Percentiles rank a stretch among this genome's conserved stretches.
phyloP scores from a whole-genome alignment of 768 basidiomycete species.

The Clitopilus passeckerianus region DNA sequence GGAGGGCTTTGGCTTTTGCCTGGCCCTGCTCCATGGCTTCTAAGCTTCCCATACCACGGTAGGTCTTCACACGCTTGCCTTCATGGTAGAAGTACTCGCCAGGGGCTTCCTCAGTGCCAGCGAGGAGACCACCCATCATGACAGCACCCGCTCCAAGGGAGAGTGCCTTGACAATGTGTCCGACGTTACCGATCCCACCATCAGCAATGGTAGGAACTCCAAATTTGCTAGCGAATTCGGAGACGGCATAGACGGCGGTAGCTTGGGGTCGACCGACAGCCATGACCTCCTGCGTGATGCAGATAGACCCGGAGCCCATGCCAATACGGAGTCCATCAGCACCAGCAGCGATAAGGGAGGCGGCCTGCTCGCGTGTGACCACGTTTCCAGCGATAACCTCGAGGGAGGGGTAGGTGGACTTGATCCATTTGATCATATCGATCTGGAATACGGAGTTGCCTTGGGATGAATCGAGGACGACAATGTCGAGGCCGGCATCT shows the following conservation, averaged over 20 bases:
- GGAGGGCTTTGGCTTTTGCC: constrained; percentile 23
- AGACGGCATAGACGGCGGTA: constrained; percentile 94
- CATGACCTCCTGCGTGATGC: constrained; percentile 99
- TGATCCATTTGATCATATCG: constrained; percentile 95
- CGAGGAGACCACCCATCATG: constrained; percentile 98
- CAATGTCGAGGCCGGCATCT: constrained; percentile 93
- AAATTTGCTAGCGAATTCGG: constrained; percentile 90
- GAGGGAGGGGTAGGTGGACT: constrained; percentile 74
- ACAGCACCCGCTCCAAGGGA: constrained; percentile 92
- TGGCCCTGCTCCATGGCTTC: constrained; percentile 89
- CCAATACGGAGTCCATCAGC: constrained; percentile 95
- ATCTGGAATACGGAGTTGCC: constrained; percentile 93
- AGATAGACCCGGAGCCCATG: constrained; percentile 98
- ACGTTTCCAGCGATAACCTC: constrained; percentile 98
- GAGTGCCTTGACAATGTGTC: constrained; percentile 96
- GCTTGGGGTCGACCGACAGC: constrained; percentile 98
- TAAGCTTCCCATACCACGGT: constrained; percentile 96
- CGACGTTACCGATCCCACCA: constrained; percentile 92
- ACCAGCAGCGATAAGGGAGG: constrained; percentile 87
- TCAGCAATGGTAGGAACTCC: constrained; percentile 97
- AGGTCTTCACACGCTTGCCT: constrained; percentile 97
- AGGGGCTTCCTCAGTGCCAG: constrained; percentile 94
- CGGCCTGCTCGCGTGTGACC: constrained; percentile 96
- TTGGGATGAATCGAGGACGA: constrained; percentile 93
- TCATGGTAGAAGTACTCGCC: constrained; percentile 99